Evolutionary conservation across 331 rosid genomes (phyloP).

Genomic region (Malus hybrid): DNA sequence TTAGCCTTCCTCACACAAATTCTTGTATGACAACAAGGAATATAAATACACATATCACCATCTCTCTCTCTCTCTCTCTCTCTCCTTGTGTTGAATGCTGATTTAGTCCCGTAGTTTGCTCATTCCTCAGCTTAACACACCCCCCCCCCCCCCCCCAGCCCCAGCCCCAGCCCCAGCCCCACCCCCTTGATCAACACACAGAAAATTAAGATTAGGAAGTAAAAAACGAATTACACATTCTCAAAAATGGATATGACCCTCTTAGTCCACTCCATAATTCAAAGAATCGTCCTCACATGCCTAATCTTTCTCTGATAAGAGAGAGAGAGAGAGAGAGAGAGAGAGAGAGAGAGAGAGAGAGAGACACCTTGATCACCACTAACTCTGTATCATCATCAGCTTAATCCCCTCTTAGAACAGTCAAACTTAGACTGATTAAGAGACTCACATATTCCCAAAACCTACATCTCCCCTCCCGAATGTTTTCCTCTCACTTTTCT

Average conservation of each 20-base stretch:
- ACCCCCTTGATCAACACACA: slow-evolving; percentile 29
- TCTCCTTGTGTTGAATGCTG: slow-evolving; percentile 55
- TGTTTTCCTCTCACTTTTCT: background rate
- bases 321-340: background rate
- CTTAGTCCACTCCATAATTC: slow-evolving; percentile 60
- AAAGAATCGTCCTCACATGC: slow-evolving; percentile 21
- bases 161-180: no score
- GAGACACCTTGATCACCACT: background rate
- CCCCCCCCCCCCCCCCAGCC: no score
- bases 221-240: slow-evolving; percentile 27
- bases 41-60: slow-evolving; percentile 39
- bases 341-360: background rate
- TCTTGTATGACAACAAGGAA: slow-evolving; percentile 28
- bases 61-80: slow-evolving; percentile 32
- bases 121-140: slow-evolving; percentile 49
- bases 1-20: slow-evolving; percentile 14
- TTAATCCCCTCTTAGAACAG: background rate
- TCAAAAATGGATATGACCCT: slow-evolving; percentile 53
- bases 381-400: background rate
- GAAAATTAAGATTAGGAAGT: slow-evolving; percentile 13
- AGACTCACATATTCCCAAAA: background rate
- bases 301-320: slow-evolving; percentile 16
- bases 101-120: slow-evolving; percentile 61
- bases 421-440: background rate
- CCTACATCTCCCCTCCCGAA: background rate